Base-by-base conservation (phyloP, 2,329 filamentous ascomycete species). In the Lecanicillium sp. region DNA sequence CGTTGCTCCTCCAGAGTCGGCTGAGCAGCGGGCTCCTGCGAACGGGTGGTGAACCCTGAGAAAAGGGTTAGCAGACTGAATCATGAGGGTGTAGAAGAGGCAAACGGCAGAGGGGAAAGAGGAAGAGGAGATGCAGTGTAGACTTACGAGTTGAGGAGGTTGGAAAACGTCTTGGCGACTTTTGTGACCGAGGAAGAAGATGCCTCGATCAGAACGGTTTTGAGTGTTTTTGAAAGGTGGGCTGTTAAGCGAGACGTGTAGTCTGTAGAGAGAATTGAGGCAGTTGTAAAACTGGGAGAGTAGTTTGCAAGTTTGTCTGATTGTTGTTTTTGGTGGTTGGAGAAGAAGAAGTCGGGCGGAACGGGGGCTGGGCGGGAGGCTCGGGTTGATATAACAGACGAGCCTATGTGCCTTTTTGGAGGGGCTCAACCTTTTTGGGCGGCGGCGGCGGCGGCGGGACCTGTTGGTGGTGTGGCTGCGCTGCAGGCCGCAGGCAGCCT, bases 121-220 rank as follows among this genome's bases (percentile, higher is more conserved):
- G n/a, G 19, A 33, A 3, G 27, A 43, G 14, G 20, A 14, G 30
- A 19, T 12, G 5, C 14, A n/a, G 11, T 6, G 10, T 35, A 3
- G 15, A 66, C 89, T 69, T 80, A 95, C 90, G 90, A 95, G 81
- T 93, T 93, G 61, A 96, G 85, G 62, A 94, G 86, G 75, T 95
- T 96, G 78, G 90, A 91, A 85, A 95, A 96, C 90, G 89, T 95
- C 75, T 87, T 95, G 88, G 79, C 85, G 84, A 71, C 68, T 69
- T 63, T 64, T 54, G 69, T 72, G 83, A 86, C 73, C 81, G 82
- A 69, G 65, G 62, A 48, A 48, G 59, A 55, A 60, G 53, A 55
- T 48, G 59, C 65, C 75, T 78, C 77, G 78, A 78, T 78, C 76
- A 55, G 40, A 44, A 51, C 19, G 52, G 50, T 51, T 51, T 47